Evolutionary conservation across 495 filamentous ascomycete species (phyloP).

Genomic region (Aspergillus nidulans): DNA sequence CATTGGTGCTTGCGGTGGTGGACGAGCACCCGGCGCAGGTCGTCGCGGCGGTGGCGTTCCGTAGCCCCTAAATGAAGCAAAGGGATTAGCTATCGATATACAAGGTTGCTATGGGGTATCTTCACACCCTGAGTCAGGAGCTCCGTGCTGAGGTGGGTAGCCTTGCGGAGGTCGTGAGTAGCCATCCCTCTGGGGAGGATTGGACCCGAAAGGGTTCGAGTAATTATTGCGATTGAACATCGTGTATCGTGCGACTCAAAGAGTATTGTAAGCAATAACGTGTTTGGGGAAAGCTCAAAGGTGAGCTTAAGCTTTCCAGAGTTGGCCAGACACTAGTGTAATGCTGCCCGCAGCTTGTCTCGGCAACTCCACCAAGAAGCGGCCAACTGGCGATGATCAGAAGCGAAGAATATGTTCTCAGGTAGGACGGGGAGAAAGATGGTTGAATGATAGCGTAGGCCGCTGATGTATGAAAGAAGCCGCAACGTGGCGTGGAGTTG

Average conservation of each 20-base stretch:
- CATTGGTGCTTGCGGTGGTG: constrained; percentile 24
- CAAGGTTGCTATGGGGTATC: constrained; percentile 9
- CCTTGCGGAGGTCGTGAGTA: constrained; percentile 35
- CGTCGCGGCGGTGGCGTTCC: constrained; percentile 26
- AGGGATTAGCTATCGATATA: constrained; percentile 26
- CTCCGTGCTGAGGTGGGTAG: constrained; percentile 13
- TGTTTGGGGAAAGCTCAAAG: constrained; percentile 5
- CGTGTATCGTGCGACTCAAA: constrained; percentile 8
- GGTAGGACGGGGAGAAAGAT: neutral
- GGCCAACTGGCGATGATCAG: neutral
- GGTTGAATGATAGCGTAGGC: neutral
- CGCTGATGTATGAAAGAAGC: neutral
- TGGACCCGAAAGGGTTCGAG: constrained; percentile 39
- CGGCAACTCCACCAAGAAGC: neutral
- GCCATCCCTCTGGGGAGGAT: constrained; percentile 36
- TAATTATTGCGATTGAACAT: constrained; percentile 54
- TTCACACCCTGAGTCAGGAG: constrained; percentile 17
- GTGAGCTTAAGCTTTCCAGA: constrained; percentile 1
- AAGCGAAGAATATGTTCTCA: neutral
- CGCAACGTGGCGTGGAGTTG: constrained; percentile 12
- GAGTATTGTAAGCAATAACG: neutral
- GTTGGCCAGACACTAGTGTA: too few species aligned
- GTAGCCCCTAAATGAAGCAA: constrained; percentile 31
- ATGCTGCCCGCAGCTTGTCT: constrained; percentile 17
- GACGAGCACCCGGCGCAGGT: constrained; percentile 21